Base-by-base conservation (phyloP, 495 filamentous ascomycete species). In the Tuber brumale region DNA sequence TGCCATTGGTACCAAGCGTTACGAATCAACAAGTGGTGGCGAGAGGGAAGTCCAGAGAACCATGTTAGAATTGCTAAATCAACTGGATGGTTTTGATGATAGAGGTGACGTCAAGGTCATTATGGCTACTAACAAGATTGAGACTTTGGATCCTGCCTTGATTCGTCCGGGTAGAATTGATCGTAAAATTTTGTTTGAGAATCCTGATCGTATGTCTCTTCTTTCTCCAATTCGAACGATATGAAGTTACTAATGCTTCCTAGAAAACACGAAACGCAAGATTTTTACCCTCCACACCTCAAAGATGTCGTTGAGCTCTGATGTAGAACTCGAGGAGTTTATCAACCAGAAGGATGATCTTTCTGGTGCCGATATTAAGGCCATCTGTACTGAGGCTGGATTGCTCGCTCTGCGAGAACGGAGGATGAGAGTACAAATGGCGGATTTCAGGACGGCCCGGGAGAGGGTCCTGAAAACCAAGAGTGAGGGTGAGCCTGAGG, bases 51-150 rank as follows among this genome's bases (percentile, higher is more conserved):
- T 99, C 37, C 95, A 99, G 86, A 90, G 95, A 80, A 99, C 95
- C 70, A 99, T 99, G 95, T 86, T 99, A 85, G 95, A 99, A 84
- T 89, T 99, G 71, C 90, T 99, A 61, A 99, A 99, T 85, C 95
- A 99, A 85, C 90, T 99, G 23, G 95, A 99, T 83, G 95, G 95
- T 75, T 99, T 99, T 85, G 95, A 99, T 85, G 95, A 99, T 85
- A 92, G 95, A 79, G 95, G 95, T 78, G 95, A 99, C 84, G 96
- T 99, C 84, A 99, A 99, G 88, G 95, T 99, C 73, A 94, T 99
- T 85, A 97, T 99, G 93, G 95, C 95, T 27, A 99, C 95, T 71
- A 99, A 99, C 89, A 99, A 99, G 89, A 99, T 99, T 78, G 95
- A 99, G 82, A 97, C 94, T 5, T 87, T 99, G 41, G 95, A 99